Conservation (phyloP, 164 flowering plant genomes). For the Nymphaea colorata region DNA sequence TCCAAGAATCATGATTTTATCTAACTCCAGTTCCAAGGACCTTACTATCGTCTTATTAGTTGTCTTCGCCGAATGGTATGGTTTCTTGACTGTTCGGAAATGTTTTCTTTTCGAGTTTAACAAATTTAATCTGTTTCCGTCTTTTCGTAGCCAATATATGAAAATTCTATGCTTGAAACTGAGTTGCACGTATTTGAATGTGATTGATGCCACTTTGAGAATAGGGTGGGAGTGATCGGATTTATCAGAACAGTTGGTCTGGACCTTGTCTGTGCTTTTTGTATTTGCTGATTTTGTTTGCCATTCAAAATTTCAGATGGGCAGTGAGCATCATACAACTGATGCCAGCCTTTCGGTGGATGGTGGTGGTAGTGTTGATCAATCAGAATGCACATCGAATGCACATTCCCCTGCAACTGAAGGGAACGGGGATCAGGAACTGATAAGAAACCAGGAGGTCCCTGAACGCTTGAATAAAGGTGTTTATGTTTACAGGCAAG, state of each 20-base stretch:
- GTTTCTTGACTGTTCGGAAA: background rate
- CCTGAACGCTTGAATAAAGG: constrained; percentile 11
- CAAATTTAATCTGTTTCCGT: background rate
- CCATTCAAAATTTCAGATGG: constrained; percentile 18
- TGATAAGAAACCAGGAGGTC: constrained; percentile 4
- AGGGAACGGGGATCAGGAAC: background rate
- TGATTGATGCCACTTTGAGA: background rate
- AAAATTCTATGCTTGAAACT: background rate
- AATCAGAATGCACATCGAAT: constrained; percentile 4
- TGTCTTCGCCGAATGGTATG: background rate
- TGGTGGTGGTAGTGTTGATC: constrained; percentile 2
- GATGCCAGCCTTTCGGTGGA: constrained; percentile 10
- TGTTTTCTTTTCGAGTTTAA: background rate
- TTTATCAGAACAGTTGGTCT: background rate
- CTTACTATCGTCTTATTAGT: background rate
- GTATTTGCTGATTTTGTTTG: background rate
- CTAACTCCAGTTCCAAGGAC: background rate
- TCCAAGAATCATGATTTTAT: background rate
- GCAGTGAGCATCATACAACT: constrained; percentile 14
- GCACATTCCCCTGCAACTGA: background rate
- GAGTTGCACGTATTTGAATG: background rate
- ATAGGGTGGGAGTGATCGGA: background rate
- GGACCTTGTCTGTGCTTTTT: background rate
- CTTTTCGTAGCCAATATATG: background rate
- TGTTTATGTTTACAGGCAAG: constrained; percentile 52